phyloP scores from a whole-genome alignment of 805 yeast species.

The Wickerhamomyces silvicola region DNA sequence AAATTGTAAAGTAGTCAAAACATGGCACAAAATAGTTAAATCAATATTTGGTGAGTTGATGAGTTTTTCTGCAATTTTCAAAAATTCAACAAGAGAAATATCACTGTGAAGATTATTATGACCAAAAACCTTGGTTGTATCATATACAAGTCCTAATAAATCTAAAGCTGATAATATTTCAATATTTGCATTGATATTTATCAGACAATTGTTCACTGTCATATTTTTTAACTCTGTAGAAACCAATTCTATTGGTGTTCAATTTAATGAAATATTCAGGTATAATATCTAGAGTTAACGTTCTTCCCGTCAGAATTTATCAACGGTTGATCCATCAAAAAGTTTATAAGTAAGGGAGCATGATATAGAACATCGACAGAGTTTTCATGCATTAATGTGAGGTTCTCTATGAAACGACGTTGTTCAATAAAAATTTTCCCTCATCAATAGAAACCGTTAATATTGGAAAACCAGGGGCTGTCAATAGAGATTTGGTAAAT shows the following conservation, averaged over 20 bases:
- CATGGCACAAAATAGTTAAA: constrained; percentile 22
- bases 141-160: constrained; percentile 27
- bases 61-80: constrained; percentile 19
- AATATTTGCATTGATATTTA: constrained; percentile 16
- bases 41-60: constrained; percentile 9
- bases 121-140: constrained; percentile 27
- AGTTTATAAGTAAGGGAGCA: constrained; percentile 48
- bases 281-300: constrained; percentile 15
- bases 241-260: constrained; percentile 40
- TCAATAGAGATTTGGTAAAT: constrained; percentile 55
- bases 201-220: constrained; percentile 21
- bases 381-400: constrained; percentile 21
- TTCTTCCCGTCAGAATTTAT: constrained; percentile 41
- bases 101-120: constrained; percentile 20
- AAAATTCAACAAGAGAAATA: constrained; percentile 22
- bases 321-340: constrained; percentile 28
- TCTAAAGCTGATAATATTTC: constrained; percentile 22
- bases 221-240: constrained; percentile 44
- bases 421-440: constrained; percentile 32
- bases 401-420: constrained; percentile 27
- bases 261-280: constrained; percentile 29
- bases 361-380: constrained; percentile 56
- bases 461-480: constrained; percentile 54
- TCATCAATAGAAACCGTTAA: constrained; percentile 30
- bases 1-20: constrained; percentile 21